Evolutionary conservation across 306 rosid genomes (phyloP).

Genomic region (Mimosa bimucronata): DNA sequence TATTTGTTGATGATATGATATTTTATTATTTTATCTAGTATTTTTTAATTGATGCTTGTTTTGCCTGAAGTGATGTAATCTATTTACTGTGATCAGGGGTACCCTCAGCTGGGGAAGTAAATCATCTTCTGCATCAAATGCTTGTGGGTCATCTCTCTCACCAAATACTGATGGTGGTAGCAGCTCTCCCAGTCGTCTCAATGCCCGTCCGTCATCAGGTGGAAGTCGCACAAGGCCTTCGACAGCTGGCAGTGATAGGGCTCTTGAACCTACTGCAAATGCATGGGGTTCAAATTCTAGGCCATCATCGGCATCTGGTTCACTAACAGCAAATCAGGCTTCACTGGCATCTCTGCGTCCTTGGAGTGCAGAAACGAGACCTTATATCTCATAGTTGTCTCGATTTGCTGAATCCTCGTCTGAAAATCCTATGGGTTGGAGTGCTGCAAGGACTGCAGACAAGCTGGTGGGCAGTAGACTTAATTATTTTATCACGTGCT

Average conservation of each 20-base stretch:
- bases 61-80: constrained; percentile 38
- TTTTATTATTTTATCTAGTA: constrained; percentile 32
- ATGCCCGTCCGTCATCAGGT: constrained; percentile 90
- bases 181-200: constrained; percentile 76
- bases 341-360: constrained; percentile 80
- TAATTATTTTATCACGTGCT: constrained; percentile 33
- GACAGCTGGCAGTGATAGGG: constrained; percentile 89
- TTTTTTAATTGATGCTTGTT: constrained; percentile 31
- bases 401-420: constrained; percentile 80
- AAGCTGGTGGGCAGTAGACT: constrained; percentile 77
- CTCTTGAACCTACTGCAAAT: constrained; percentile 59
- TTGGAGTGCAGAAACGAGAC: constrained; percentile 95
- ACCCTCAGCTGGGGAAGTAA: constrained; percentile 93
- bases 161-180: constrained; percentile 80
- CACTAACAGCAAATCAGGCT: constrained; percentile 62
- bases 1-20: constrained; percentile 6
- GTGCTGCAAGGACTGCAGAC: constrained; percentile 72
- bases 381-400: constrained; percentile 94
- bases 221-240: constrained; percentile 95
- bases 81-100: constrained; percentile 61
- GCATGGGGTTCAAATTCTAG: constrained; percentile 88
- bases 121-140: constrained; percentile 78
- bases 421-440: constrained; percentile 84
- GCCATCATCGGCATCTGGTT: constrained; percentile 96
- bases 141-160: constrained; percentile 86